These are phyloP conservation scores for Helichrysum umbraculigerum DNA, from an alignment of 129 eudicot genomes.

Conservation along the genomic window DNA sequence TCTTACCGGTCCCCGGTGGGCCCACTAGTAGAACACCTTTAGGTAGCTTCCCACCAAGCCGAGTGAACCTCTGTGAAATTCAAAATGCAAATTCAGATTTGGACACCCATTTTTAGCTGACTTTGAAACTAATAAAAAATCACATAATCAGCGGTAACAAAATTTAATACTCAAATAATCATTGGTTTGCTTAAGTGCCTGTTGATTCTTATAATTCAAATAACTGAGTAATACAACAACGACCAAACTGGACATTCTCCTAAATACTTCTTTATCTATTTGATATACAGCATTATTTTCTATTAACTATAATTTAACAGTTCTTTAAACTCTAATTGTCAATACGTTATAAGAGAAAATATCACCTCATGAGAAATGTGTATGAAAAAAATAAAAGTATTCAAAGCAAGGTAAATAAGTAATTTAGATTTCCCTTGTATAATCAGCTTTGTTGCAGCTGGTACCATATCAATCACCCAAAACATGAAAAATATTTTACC, in stretches of 20 bases:
- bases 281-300: background rate
- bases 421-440: background rate
- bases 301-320: background rate
- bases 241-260: background rate
- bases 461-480: background rate
- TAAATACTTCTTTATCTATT: no score
- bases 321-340: background rate
- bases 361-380: background rate
- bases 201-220: background rate
- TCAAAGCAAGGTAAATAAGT: background rate
- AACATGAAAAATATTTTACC: background rate
- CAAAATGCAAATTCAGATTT: background rate
- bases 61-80: slow-evolving; percentile 74
- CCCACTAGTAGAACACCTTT: slow-evolving; percentile 96
- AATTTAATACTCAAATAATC: background rate
- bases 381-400: background rate
- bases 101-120: background rate
- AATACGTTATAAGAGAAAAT: background rate
- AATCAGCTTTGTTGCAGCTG: slow-evolving; percentile 1
- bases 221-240: background rate
- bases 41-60: slow-evolving; percentile 96
- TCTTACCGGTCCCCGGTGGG: slow-evolving; percentile 98
- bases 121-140: background rate
- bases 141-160: background rate
- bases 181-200: background rate